Percentiles rank a stretch among this genome's conserved stretches.
Conservation (phyloP, 179 eudicot species). For the Drosera spatulata region DNA sequence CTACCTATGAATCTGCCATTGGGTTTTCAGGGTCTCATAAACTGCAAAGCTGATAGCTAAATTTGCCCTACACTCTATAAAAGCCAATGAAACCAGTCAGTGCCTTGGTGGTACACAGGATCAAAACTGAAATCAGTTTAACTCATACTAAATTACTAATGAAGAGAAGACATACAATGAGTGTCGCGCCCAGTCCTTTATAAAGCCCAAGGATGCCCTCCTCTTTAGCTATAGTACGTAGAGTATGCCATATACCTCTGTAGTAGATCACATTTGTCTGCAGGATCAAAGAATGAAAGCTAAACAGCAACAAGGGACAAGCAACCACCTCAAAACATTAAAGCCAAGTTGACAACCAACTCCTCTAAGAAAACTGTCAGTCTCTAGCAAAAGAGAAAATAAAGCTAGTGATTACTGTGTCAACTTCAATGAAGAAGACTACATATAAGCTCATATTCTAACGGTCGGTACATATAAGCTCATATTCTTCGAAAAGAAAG, state of each 20-base stretch:
- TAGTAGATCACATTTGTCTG: constrained; percentile 82
- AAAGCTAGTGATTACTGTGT: too few relatives aligned
- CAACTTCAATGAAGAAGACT: too few relatives aligned
- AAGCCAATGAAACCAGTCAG: constrained; percentile 3
- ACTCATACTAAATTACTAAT: not conserved
- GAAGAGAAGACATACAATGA: constrained; percentile 45
- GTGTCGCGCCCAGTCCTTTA: constrained; percentile 91
- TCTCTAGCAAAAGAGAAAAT: too few relatives aligned
- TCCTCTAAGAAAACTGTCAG: too few relatives aligned
- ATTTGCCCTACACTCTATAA: constrained; percentile 89
- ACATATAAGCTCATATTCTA: too few relatives aligned
- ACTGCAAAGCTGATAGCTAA: constrained; percentile 92
- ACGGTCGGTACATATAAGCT: too few relatives aligned
- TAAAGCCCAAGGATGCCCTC: constrained; percentile 78
- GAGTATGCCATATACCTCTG: constrained; percentile 76
- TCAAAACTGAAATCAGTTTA: not conserved
- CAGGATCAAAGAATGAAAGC: constrained; percentile 10
- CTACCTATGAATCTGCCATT: constrained; percentile 70
- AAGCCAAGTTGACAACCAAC: too few relatives aligned
- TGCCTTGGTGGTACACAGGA: not conserved
- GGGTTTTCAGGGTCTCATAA: constrained; percentile 73
- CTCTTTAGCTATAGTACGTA: constrained; percentile 63
- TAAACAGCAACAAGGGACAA: not conserved
- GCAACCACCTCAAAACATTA: not conserved
- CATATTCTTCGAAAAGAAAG: too few relatives aligned